Conservation (phyloP, 2,329 filamentous ascomycete genomes). For the Phyllosticta citrichinensis region DNA sequence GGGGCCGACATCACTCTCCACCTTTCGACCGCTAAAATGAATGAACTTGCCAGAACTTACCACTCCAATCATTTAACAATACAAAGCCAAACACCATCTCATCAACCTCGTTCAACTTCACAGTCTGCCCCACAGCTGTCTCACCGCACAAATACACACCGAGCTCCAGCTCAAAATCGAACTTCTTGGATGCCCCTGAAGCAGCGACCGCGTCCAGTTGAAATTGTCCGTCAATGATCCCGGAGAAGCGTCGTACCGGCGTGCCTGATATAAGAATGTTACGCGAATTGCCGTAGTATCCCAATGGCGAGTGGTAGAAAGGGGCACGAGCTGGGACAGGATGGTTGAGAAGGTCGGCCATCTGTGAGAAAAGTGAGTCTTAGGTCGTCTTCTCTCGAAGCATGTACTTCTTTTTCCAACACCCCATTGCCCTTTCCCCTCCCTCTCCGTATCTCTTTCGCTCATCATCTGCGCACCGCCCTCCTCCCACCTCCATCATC, state of each 20-base stretch:
- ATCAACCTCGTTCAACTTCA: conserved; percentile 33
- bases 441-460: not conserved
- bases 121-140: conserved; percentile 26
- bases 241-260: conserved; percentile 16
- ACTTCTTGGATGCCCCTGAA: conserved; percentile 29
- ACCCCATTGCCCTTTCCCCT: no score
- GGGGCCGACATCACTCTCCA: not conserved
- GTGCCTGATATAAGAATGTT: conserved; percentile 42
- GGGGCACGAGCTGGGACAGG: conserved; percentile 13
- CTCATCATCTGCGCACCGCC: no score
- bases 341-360: conserved; percentile 44
- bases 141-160: conserved; percentile 36
- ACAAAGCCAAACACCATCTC: conserved; percentile 53
- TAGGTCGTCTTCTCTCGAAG: not conserved
- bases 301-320: conserved; percentile 32
- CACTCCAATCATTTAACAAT: conserved; percentile 52
- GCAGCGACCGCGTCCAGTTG: conserved; percentile 40
- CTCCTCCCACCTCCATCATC: no score
- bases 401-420: not conserved
- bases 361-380: conserved; percentile 28
- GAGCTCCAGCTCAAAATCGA: conserved; percentile 44
- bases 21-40: not conserved
- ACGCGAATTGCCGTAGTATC: conserved; percentile 46
- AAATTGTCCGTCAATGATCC: conserved; percentile 19
- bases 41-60: not conserved